Evolutionary conservation across 2,329 filamentous ascomycete species (phyloP).

Genomic region (Fusarium staphyleae): DNA sequence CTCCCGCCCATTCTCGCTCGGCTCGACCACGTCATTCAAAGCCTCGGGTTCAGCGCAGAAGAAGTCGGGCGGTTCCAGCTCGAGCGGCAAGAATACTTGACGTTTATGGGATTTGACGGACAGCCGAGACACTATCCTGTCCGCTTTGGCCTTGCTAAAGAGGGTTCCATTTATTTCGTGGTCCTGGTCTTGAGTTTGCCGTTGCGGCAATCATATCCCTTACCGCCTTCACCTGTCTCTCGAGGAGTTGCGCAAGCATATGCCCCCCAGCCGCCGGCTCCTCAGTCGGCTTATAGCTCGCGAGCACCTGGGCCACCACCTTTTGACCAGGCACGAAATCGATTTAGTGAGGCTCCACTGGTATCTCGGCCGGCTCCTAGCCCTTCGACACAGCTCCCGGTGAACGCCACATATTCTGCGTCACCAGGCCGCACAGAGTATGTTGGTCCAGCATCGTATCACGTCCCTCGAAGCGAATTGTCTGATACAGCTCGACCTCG

Average conservation of each 20-base stretch:
- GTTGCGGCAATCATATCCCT: conserved; percentile 50
- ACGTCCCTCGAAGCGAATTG: conserved; percentile 62
- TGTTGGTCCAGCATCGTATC: conserved; percentile 56
- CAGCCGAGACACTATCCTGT: conserved; percentile 58
- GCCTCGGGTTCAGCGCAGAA: conserved; percentile 61
- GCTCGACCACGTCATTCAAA: conserved; percentile 62
- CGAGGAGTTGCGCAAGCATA: conserved; percentile 54
- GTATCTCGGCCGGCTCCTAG: conserved; percentile 35
- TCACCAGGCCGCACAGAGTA: conserved; percentile 56
- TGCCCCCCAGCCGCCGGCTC: conserved; percentile 45
- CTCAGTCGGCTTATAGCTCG: conserved; percentile 50
- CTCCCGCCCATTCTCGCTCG: conserved; percentile 68
- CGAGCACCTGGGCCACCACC: conserved; percentile 55
- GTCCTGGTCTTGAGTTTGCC: conserved; percentile 56
- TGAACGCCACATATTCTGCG: conserved; percentile 54
- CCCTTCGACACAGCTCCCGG: conserved; percentile 42
- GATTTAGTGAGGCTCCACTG: conserved; percentile 47
- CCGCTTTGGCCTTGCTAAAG: conserved; percentile 64
- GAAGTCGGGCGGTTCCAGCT: conserved; percentile 60
- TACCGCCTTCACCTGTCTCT: conserved; percentile 53
- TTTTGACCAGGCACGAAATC: conserved; percentile 55
- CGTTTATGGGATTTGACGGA: conserved; percentile 60
- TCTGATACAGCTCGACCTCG: conserved; percentile 44
- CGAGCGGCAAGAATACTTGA: conserved; percentile 62
- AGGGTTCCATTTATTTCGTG: conserved; percentile 68